Conservation (phyloP, 2,329 filamentous ascomycete genomes). For the Metarhizium rileyi region DNA sequence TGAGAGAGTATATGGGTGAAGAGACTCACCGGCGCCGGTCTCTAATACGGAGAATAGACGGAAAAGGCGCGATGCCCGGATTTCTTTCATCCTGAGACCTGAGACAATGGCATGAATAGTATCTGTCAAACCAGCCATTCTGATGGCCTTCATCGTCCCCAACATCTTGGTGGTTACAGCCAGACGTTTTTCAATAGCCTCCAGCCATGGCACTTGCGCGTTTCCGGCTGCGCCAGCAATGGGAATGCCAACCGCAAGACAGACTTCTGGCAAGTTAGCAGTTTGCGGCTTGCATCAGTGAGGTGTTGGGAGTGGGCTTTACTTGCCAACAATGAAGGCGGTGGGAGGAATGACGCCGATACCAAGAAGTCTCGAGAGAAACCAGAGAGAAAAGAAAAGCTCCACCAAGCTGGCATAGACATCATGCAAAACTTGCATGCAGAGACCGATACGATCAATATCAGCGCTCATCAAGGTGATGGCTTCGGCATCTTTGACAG, state of each 20-base stretch:
- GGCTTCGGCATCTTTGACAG: constrained; percentile 8
- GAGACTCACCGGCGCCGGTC: constrained; percentile 5
- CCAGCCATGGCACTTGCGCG: constrained; percentile 16
- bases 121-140: constrained; percentile 30
- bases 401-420: constrained; percentile 26
- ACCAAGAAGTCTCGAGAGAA: constrained; percentile 19
- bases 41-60: constrained; percentile 11
- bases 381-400: constrained; percentile 22
- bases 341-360: constrained; percentile 14
- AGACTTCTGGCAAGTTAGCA: constrained; percentile 1
- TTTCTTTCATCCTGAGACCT: constrained; percentile 23
- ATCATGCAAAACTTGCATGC: constrained; percentile 21
- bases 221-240: constrained; percentile 13
- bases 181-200: constrained; percentile 17
- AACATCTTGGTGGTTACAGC: constrained; percentile 15
- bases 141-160: constrained; percentile 28
- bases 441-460: constrained; percentile 8
- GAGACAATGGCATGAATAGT: constrained; percentile 23
- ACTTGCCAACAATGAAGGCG: constrained; percentile 13
- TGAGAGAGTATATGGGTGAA: not conserved
- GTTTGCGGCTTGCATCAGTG: not conserved
- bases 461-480: constrained; percentile 11
- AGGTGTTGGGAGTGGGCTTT: too few species aligned
- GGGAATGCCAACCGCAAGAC: constrained; percentile 11
- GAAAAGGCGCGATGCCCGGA: constrained; percentile 21